phyloP scores from a whole-genome alignment of 1,284 basidiomycete species.

The Inonotus obliquus region DNA sequence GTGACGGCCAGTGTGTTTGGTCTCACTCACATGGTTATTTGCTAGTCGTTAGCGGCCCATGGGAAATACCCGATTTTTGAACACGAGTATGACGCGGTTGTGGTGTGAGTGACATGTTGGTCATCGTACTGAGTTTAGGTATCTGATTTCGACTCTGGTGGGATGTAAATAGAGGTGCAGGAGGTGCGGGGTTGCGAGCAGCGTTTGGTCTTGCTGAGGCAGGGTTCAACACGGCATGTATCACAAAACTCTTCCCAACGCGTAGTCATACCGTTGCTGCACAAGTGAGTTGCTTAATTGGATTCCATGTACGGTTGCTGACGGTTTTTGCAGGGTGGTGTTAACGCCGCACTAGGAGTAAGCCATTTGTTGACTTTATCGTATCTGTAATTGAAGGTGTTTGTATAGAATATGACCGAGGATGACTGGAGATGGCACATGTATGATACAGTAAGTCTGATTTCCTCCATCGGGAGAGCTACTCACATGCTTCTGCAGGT shows the following conservation, averaged over 20 bases:
- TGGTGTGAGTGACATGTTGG: slow-evolving; percentile 67
- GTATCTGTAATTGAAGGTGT: slow-evolving; percentile 14
- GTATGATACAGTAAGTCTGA: slow-evolving; percentile 84
- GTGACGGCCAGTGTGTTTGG: slow-evolving; percentile 4
- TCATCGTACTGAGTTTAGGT: background rate
- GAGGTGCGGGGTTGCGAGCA: slow-evolving; percentile 96
- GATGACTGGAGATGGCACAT: slow-evolving; percentile 99
- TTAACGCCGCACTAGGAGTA: slow-evolving; percentile 97
- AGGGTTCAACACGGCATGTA: slow-evolving; percentile 97
- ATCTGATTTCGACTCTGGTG: background rate
- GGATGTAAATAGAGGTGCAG: slow-evolving; percentile 75
- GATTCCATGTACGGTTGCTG: slow-evolving; percentile 20
- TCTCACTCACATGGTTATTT: slow-evolving; percentile 16
- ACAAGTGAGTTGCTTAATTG: slow-evolving; percentile 53
- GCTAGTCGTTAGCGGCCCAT: slow-evolving; percentile 61
- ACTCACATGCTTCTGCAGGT: slow-evolving; percentile 46
- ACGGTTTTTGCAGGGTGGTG: slow-evolving; percentile 72
- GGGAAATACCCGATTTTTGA: slow-evolving; percentile 96
- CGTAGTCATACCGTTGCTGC: slow-evolving; percentile 98
- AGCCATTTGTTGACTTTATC: slow-evolving; percentile 29
- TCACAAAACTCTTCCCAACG: slow-evolving; percentile 99
- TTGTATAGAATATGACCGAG: slow-evolving; percentile 93
- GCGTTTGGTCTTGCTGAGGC: slow-evolving; percentile 99
- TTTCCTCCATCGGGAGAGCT: slow-evolving; percentile 8
- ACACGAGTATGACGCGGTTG: slow-evolving; percentile 95